Conservation (phyloP, 805 yeast genomes). For the Ascoidea rubescens region DNA sequence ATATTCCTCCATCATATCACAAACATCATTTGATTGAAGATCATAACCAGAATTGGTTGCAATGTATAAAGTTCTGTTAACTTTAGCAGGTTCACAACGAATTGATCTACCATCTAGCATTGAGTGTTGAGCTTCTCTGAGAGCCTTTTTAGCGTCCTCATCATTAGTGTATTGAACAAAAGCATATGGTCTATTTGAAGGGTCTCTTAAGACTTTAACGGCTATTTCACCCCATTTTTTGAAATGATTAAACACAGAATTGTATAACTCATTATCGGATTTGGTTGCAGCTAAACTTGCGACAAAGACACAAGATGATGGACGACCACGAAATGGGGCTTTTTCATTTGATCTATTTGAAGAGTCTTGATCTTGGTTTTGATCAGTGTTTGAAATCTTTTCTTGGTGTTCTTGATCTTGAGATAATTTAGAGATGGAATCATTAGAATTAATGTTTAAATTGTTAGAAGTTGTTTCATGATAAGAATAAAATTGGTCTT, state of each 20-base stretch:
- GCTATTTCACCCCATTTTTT: slow-evolving; percentile 56
- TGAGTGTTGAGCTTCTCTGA: slow-evolving; percentile 54
- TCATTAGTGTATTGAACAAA: slow-evolving; percentile 77
- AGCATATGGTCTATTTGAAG: slow-evolving; percentile 77
- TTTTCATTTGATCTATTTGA: neutral
- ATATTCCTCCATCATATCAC: slow-evolving; percentile 28
- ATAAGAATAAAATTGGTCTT: slow-evolving; percentile 12
- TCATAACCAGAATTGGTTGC: slow-evolving; percentile 20
- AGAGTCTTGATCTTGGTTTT: slow-evolving; percentile 1
- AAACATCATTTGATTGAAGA: slow-evolving; percentile 21
- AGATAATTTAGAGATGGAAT: neutral
- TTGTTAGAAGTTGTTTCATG: slow-evolving; percentile 11
- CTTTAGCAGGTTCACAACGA: slow-evolving; percentile 84
- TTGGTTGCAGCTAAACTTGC: slow-evolving; percentile 62
- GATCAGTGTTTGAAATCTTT: neutral
- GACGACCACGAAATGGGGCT: slow-evolving; percentile 36
- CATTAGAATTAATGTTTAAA: neutral
- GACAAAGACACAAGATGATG: slow-evolving; percentile 80
- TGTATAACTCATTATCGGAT: slow-evolving; percentile 58
- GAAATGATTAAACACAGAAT: slow-evolving; percentile 58
- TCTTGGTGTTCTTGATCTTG: no score
- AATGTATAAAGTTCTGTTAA: slow-evolving; percentile 71
- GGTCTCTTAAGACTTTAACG: slow-evolving; percentile 76
- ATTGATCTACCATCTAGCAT: slow-evolving; percentile 59
- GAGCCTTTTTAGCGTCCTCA: slow-evolving; percentile 54